Evolutionary conservation across 345 rosid species (phyloP), one percentile per base, ranked within the genome.

Genomic region (Gossypium mustelinum): DNA sequence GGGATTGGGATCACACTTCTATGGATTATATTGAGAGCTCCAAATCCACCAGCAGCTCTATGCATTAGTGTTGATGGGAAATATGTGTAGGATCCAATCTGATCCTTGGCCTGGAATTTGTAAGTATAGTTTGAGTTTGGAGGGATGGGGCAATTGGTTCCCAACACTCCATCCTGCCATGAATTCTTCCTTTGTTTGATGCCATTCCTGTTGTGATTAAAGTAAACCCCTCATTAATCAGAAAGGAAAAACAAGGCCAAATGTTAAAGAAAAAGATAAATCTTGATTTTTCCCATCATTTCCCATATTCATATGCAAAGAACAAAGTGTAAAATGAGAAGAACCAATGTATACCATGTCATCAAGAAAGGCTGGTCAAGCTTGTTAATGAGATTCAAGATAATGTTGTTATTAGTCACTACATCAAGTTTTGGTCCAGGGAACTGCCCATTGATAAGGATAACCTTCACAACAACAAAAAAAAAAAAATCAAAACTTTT

Each of bases 381-480:
- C 82, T 92, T 94, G 82, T 94, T 94, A 72, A 90, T 79, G 85
- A 94, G 93, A 71, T 94, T 92, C 70, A 94, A 93, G 59, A 94
- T 77, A 51, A 94, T 84, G 84, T 94, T 94, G 80, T 94, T 34
- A 34, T 34, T 34, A 34, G 39, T 34, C 39, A 34, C 39, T 34
- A 34, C 39, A 34, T 34, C 39, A 82, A 94, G 94, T 71, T 75
- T 87, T 11, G 98, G 98, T 76, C 98, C 97, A 80, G 98, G 97
- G 75, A 94, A 92, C 77, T 94, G 97, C 61, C 91, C 94, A 84
- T 94, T 94, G 87, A 94, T 92, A 62, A 94, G 97, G 43, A 94
- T 92, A 61, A 89, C 98, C 98, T 94, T 68, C 76, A 45, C 48
- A 8, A 45, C 68, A 73, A 60, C 1, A 22, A 24, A 59, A 24